Evolutionary conservation across 768 basidiomycete genomes (phyloP).

Genomic region (Russula sp.): DNA sequence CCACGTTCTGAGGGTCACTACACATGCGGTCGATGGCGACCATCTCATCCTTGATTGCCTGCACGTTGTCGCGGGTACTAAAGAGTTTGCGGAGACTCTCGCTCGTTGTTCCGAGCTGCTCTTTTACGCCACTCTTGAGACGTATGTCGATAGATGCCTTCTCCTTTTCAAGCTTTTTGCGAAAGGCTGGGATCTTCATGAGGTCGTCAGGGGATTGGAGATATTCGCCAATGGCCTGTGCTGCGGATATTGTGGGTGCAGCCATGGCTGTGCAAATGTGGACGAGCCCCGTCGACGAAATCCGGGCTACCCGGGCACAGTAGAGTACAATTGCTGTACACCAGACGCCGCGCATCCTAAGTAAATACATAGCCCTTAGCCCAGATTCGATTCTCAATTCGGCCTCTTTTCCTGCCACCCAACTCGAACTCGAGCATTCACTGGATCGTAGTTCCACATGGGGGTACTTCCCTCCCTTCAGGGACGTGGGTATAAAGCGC

Average conservation of each 20-base stretch:
- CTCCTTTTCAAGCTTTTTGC: slow-evolving; percentile 95
- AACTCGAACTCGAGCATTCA: no score
- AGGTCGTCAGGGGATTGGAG: slow-evolving; percentile 93
- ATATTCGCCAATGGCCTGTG: slow-evolving; percentile 83
- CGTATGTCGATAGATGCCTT: slow-evolving; percentile 90
- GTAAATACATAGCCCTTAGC: no score
- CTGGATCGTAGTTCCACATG: no score
- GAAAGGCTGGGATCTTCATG: slow-evolving; percentile 76
- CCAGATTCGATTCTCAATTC: no score
- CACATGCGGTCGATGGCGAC: slow-evolving; percentile 68
- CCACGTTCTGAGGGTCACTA: slow-evolving; percentile 66
- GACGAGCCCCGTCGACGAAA: not conserved
- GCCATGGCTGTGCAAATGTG: slow-evolving; percentile 33
- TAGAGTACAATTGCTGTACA: no score
- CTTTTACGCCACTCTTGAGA: slow-evolving; percentile 85
- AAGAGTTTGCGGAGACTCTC: slow-evolving; percentile 82
- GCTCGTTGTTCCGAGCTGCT: slow-evolving; percentile 86
- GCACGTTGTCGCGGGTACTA: slow-evolving; percentile 69
- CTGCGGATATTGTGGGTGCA: slow-evolving; percentile 61
- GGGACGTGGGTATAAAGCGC: no score
- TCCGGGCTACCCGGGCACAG: not conserved
- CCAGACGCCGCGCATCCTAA: no score
- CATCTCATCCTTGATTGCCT: slow-evolving; percentile 84
- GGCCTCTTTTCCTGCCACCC: no score
- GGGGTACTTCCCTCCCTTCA: no score